Base-by-base conservation (phyloP, 768 basidiomycete genomes). In the Mycena maculata region DNA sequence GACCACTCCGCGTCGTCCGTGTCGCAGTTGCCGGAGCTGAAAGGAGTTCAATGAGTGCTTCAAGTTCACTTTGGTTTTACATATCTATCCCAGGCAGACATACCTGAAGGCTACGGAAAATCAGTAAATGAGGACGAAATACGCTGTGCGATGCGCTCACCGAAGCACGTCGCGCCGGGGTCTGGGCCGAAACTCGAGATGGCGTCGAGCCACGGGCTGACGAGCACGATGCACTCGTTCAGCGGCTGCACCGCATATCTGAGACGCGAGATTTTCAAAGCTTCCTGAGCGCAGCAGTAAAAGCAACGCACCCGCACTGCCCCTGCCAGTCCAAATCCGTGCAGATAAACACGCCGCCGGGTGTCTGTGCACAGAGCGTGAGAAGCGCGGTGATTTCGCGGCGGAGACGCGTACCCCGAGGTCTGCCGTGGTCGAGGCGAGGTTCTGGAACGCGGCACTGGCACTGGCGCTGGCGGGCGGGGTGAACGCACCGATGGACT, bases 221-320 rank as follows among this genome's bases (percentile, higher is more conserved):
- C 39, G n/a, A 71, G 69, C 3, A 71, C 39, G 44, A 71, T 67
- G 41, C 69, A 71, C 53, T 67, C 62, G 58, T 71, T 71, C 53
- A 71, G 55, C 11, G 69, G 65, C 53, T 64, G 39, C 1, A 71
- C 69, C 52, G 69, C 60, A 49, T 71, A 71, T 55, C 69, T 71
- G 54, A 4, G 25, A n/a, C 10, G n/a, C n/a, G n/a, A 33, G 3
- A 25, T 36, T 20, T 31, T 33, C 23, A 36, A 15, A 20, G 18
- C 27, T n/a, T n/a, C n/a, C 18, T 18, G 1, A 27, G 20, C 13
- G 28, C 23, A 45, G 36, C 28, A 22, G 13, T 25, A 48, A 39
- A 11, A 16, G 39, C 15, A 25, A 63, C 69, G 53, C 57, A 67
- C 69, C 69, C 69, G 61, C 69, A 71, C 4, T 45, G 13, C 27